Conservation (phyloP, 768 basidiomycete species). For the Rhodocollybia butyracea region DNA sequence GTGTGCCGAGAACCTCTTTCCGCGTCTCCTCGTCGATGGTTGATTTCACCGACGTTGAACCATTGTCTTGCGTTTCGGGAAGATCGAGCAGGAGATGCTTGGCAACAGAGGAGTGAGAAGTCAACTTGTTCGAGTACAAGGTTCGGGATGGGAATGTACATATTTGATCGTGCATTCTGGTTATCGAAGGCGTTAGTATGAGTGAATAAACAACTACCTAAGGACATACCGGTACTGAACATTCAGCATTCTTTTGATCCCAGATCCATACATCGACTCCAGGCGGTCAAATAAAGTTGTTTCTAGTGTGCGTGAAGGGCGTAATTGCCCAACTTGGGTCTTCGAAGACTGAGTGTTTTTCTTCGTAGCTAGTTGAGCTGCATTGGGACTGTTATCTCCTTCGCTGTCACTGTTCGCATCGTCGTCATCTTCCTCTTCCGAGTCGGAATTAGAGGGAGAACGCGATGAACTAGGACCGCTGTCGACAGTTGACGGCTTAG, state of each 20-base stretch:
- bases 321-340: too few species aligned
- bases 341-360: background rate
- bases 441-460: background rate
- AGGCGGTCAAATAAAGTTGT: constrained; percentile 91
- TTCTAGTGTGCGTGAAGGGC: constrained; percentile 42
- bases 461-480: background rate
- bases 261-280: constrained; percentile 80
- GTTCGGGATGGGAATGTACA: constrained; percentile 82
- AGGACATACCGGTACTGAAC: constrained; percentile 78
- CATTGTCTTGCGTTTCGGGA: constrained; percentile 36
- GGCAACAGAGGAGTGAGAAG: constrained; percentile 68
- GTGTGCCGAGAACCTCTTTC: constrained; percentile 69
- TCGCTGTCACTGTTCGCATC: background rate
- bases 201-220: background rate
- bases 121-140: constrained; percentile 71
- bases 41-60: background rate
- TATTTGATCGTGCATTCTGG: constrained; percentile 85
- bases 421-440: background rate
- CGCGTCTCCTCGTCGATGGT: constrained; percentile 59
- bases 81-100: constrained; percentile 71
- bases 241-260: constrained; percentile 83
- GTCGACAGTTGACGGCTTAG: constrained; percentile 5
- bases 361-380: background rate
- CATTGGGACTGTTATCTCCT: background rate
- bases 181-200: background rate